Base-by-base conservation (phyloP, 768 basidiomycete genomes). In the Amanita muscaria region DNA sequence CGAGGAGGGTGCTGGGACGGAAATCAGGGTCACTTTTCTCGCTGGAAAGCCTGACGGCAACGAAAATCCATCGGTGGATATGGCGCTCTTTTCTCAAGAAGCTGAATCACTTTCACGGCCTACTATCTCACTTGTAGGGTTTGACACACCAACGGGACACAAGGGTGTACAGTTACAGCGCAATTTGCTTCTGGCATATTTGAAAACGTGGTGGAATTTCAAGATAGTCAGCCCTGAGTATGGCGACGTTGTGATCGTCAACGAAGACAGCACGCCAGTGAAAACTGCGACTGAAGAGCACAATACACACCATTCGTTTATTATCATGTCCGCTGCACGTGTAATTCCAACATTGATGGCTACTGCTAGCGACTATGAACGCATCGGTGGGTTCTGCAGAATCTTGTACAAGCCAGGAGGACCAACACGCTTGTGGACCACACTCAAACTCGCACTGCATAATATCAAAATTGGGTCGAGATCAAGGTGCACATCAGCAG, bases 381-480 rank as follows among this genome's bases (percentile, higher is more conserved):
- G 70, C 33, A 76, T 81, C 9, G 92, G 92, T 7, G 91, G 91
- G 21, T 86, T 88, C 61, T 90, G 87, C 61, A 81, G 87, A n/a
- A 69, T 90, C 18, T 64, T 93, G 10, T 87, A 83, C 73, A 97
- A 96, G 59, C 92, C 92, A 8, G 80, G 80, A 19, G 89, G 91
- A 2, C 92, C 92, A 3, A 75, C 77, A 34, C 77, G 83, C 16
- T 70, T 94, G 45, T 73, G 79, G 21, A 59, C 70, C 4, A 73
- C 79, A 18, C 64, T 93, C 48, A 81, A 80, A 54, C 73, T 82
- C 8, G 74, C 75, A 57, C 46, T 82, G 19, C 73, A 79, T 56
- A 67, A 73, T 4, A 62, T 77, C 36, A 74, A 70, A 38, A 77
- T 81, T 34, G 65, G 67, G 34, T 48, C 48, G 46, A 56, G 62